phyloP scores from a whole-genome alignment of 495 filamentous ascomycete species.

The Lasiosphaeris hirsuta region DNA sequence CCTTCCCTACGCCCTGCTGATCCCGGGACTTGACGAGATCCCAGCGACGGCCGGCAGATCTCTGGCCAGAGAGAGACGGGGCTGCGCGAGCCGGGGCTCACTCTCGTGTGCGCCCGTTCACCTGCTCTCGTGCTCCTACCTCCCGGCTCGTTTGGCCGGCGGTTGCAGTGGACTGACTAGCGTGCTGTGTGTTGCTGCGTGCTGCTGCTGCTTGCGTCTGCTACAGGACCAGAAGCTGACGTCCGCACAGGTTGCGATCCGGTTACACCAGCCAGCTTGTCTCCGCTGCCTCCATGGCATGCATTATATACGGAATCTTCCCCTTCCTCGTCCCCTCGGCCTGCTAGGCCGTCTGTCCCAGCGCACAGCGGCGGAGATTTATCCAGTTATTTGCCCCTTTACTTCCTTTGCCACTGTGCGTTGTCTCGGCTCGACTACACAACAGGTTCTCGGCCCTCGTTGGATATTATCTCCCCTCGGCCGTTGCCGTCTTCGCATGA shows the following conservation, averaged over 20 bases:
- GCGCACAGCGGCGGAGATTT: neutral
- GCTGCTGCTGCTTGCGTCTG: neutral
- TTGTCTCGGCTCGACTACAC: too few relatives aligned
- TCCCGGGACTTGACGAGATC: too few relatives aligned
- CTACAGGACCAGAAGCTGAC: neutral
- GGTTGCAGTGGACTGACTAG: slow-evolving; percentile 2
- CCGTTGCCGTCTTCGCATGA: too few relatives aligned
- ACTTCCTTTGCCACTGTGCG: neutral
- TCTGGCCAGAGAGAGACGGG: too few relatives aligned
- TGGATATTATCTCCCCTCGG: too few relatives aligned
- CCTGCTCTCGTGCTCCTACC: neutral
- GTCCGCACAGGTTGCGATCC: neutral
- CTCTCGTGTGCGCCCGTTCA: too few relatives aligned
- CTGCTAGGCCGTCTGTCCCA: neutral
- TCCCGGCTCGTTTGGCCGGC: slow-evolving; percentile 2
- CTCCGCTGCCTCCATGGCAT: neutral
- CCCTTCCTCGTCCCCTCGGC: neutral
- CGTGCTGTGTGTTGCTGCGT: neutral
- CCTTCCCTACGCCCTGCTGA: too few relatives aligned
- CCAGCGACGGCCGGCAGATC: too few relatives aligned
- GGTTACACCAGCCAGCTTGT: neutral
- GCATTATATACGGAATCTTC: slow-evolving; percentile 6
- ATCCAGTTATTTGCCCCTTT: neutral
- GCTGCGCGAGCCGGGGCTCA: neutral
- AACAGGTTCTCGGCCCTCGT: too few relatives aligned